These are phyloP conservation scores for Asterella californica DNA, from an alignment of 225 moss, liverwort and hornwort species.

Conservation along the genomic window DNA sequence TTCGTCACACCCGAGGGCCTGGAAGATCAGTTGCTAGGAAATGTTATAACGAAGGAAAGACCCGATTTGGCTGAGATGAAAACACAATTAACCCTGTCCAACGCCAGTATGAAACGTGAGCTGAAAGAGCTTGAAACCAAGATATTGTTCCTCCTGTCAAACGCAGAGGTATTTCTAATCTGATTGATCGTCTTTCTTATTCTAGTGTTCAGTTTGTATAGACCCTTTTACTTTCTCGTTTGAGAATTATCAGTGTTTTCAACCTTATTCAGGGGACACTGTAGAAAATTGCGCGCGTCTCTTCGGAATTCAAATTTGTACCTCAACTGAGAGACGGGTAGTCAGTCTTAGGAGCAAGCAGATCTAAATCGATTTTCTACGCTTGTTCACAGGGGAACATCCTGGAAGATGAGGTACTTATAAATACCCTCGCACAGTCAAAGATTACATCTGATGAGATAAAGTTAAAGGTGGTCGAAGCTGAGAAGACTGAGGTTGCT, in stretches of 20 bases:
- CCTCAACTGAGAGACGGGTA: too few relatives aligned
- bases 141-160: conserved; percentile 64
- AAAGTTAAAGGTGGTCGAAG: conserved; percentile 75
- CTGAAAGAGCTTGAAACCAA: conserved; percentile 77
- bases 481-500: conserved; percentile 76
- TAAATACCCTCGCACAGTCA: conserved; percentile 83
- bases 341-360: too few relatives aligned
- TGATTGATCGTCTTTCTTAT: too few relatives aligned
- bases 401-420: conserved; percentile 75
- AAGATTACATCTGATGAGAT: conserved; percentile 85
- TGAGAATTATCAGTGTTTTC: too few relatives aligned
- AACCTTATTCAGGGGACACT: background rate
- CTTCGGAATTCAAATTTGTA: too few relatives aligned
- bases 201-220: too few relatives aligned
- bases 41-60: conserved; percentile 74
- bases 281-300: too few relatives aligned
- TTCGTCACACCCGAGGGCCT: conserved; percentile 84
- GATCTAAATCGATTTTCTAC: background rate
- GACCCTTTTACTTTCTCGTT: too few relatives aligned
- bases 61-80: conserved; percentile 84
- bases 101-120: conserved; percentile 87
- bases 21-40: conserved; percentile 82
- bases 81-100: conserved; percentile 74
- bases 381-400: conserved; percentile 60
- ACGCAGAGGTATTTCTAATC: conserved; percentile 54